phyloP scores from a whole-genome alignment of 2,329 filamentous ascomycete species.

The Thelonectria rubi region DNA sequence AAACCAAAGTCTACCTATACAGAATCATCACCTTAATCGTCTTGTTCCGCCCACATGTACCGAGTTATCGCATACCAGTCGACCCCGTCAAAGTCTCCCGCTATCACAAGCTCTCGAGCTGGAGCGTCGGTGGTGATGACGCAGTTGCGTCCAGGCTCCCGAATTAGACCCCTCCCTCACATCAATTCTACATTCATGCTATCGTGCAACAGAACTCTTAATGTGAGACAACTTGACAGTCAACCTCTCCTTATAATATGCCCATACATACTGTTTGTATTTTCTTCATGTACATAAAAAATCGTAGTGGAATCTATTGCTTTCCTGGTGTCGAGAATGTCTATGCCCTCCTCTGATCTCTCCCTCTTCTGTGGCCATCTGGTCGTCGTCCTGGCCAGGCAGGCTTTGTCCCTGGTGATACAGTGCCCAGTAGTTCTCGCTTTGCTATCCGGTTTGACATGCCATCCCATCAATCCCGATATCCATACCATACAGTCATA shows the following conservation, averaged over 20 bases:
- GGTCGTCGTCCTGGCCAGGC: constrained; percentile 25
- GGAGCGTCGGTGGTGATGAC: constrained; percentile 20
- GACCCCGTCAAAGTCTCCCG: not conserved
- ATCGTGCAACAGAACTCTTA: not conserved
- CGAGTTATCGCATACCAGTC: not conserved
- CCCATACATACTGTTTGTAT: not conserved
- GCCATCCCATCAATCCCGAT: constrained; percentile 36
- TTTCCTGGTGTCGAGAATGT: constrained; percentile 42
- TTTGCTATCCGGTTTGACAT: constrained; percentile 24
- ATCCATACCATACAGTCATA: constrained; percentile 45
- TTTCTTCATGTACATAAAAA: constrained; percentile 5
- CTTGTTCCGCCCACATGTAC: not conserved
- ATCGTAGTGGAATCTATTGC: constrained; percentile 46
- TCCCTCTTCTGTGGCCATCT: constrained; percentile 21
- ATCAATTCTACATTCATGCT: not conserved
- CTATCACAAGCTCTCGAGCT: constrained; percentile 11
- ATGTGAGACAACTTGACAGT: not conserved
- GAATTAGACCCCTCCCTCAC: constrained; percentile 7
- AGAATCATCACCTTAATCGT: not conserved
- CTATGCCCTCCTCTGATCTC: constrained; percentile 36
- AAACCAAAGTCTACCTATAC: not conserved
- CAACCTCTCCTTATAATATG: not conserved
- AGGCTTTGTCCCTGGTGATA: constrained; percentile 37
- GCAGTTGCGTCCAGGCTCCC: constrained; percentile 23
- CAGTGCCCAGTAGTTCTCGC: constrained; percentile 33